Evolutionary conservation across 306 rosid species (phyloP).

Genomic region (Glycine tomentella): DNA sequence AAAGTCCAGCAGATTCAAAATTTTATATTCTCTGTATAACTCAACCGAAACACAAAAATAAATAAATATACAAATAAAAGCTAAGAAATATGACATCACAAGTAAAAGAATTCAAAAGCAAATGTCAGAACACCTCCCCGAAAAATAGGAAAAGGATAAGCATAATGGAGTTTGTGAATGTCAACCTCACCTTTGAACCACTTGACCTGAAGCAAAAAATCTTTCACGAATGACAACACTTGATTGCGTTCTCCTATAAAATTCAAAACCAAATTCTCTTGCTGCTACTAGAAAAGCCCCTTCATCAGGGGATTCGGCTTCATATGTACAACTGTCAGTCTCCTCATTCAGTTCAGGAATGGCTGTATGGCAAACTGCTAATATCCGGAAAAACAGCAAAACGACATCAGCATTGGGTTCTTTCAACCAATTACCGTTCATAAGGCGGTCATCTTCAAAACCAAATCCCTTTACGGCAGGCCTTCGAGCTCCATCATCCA

Average conservation of each 20-base stretch:
- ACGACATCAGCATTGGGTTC: slow-evolving; percentile 68
- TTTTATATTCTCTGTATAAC: slow-evolving; percentile 84
- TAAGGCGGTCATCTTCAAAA: slow-evolving; percentile 85
- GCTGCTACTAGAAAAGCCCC: slow-evolving; percentile 98
- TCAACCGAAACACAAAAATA: slow-evolving; percentile 38
- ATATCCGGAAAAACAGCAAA: slow-evolving; percentile 77
- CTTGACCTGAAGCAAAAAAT: slow-evolving; percentile 57
- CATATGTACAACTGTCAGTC: slow-evolving; percentile 74
- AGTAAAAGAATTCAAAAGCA: slow-evolving; percentile 10
- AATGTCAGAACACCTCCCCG: background rate
- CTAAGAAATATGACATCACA: slow-evolving; percentile 44
- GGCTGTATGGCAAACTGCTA: slow-evolving; percentile 95
- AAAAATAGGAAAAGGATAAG: background rate
- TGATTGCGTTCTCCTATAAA: slow-evolving; percentile 85
- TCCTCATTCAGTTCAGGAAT: slow-evolving; percentile 89
- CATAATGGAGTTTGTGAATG: slow-evolving; percentile 23
- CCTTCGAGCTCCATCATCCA: slow-evolving; percentile 52
- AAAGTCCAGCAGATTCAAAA: slow-evolving; percentile 82
- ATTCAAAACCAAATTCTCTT: slow-evolving; percentile 95
- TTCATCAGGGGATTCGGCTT: slow-evolving; percentile 99
- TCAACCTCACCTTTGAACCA: slow-evolving; percentile 75
- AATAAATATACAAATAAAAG: slow-evolving; percentile 8
- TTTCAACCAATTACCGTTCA: slow-evolving; percentile 81
- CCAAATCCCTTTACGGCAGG: slow-evolving; percentile 83
- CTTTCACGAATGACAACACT: slow-evolving; percentile 71